These are phyloP conservation scores for Penicillium hordei DNA, from an alignment of 2,329 filamentous ascomycete species.

Conservation along the genomic window DNA sequence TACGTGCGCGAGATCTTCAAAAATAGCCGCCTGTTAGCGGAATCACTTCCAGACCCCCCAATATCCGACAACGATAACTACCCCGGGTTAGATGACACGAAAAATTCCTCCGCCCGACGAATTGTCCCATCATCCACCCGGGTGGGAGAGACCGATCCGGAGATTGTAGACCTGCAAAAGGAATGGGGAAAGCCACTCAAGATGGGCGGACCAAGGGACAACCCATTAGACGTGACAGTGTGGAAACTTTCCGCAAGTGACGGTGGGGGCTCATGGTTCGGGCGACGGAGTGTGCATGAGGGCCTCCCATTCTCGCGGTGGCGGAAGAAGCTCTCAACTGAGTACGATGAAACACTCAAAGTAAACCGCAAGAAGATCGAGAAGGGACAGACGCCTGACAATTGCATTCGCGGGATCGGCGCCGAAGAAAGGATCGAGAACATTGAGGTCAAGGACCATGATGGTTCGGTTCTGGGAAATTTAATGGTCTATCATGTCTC, in stretches of 20 bases:
- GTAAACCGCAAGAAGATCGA: slow-evolving; percentile 68
- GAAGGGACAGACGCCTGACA: slow-evolving; percentile 65
- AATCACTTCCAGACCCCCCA: slow-evolving; percentile 67
- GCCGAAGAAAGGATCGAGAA: slow-evolving; percentile 73
- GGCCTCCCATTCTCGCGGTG: slow-evolving; percentile 75
- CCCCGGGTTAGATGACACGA: slow-evolving; percentile 24
- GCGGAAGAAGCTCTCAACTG: slow-evolving; percentile 71
- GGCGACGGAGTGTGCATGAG: slow-evolving; percentile 76
- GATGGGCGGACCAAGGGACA: slow-evolving; percentile 63
- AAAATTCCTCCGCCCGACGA: slow-evolving; percentile 46
- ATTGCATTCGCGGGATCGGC: slow-evolving; percentile 80
- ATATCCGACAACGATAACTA: slow-evolving; percentile 39
- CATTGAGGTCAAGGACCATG: slow-evolving; percentile 54
- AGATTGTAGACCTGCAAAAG: slow-evolving; percentile 65
- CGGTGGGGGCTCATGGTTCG: slow-evolving; percentile 86
- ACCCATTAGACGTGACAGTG: slow-evolving; percentile 72
- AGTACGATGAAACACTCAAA: slow-evolving; percentile 77
- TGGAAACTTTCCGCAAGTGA: slow-evolving; percentile 80
- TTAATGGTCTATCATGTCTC: slow-evolving; percentile 75
- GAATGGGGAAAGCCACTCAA: slow-evolving; percentile 79
- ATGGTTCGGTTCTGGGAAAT: slow-evolving; percentile 24
- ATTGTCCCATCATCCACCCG: slow-evolving; percentile 55
- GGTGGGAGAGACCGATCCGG: slow-evolving; percentile 49
- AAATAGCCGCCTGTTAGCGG: slow-evolving; percentile 68
- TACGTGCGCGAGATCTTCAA: slow-evolving; percentile 63